phyloP scores from a whole-genome alignment of 768 basidiomycete species.

The Cystobasidium tubakii region DNA sequence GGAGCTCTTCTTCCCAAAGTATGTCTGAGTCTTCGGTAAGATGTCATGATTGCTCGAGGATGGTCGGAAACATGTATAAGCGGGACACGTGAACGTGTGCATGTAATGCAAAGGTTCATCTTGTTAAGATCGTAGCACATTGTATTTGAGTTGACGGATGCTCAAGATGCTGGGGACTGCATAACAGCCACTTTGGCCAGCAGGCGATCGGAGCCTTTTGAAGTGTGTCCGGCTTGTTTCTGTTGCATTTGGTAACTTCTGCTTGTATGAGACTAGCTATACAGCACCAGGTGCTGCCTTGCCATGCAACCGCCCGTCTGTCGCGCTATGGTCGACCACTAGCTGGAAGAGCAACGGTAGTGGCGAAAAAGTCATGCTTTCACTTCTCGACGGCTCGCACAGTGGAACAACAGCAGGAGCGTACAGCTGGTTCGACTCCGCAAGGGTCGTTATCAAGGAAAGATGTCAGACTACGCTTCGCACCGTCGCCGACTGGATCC shows the following conservation, averaged over 20 bases:
- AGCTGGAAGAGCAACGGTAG: not conserved
- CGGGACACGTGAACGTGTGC: too few species aligned
- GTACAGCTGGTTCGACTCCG: not conserved
- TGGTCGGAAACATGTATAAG: too few species aligned
- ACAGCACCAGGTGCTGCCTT: not conserved
- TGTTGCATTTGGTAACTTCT: not conserved
- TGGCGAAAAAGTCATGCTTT: slow-evolving; percentile 4
- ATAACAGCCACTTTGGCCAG: too few species aligned
- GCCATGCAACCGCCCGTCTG: not conserved
- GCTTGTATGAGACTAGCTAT: not conserved
- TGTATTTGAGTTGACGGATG: too few species aligned
- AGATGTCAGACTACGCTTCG: slow-evolving; percentile 69
- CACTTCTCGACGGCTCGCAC: not conserved
- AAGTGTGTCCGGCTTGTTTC: not conserved
- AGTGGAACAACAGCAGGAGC: not conserved
- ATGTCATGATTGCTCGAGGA: too few species aligned
- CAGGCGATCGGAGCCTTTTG: not conserved
- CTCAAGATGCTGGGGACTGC: too few species aligned
- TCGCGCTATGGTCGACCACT: too few species aligned
- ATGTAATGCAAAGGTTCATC: too few species aligned
- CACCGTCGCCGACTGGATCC: slow-evolving; percentile 91
- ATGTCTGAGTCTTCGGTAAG: too few species aligned
- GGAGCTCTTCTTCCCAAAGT: too few species aligned
- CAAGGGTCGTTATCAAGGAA: not conserved
- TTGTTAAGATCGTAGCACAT: too few species aligned